Evolutionary conservation across 1,284 basidiomycete genomes (phyloP).

Genomic region (Ceratobasidium sp.): DNA sequence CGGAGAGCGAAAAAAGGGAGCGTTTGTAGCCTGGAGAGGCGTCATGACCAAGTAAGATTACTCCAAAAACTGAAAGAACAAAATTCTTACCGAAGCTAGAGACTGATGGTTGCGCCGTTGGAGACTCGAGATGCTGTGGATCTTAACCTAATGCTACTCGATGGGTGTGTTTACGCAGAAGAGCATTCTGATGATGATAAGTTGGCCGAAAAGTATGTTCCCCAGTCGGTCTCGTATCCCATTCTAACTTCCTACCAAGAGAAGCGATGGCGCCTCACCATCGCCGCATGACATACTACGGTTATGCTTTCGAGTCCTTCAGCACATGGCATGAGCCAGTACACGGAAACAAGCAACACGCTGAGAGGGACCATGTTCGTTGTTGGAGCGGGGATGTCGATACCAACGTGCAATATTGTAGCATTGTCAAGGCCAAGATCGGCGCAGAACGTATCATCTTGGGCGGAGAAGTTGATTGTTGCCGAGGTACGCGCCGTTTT

Average conservation of each 20-base stretch:
- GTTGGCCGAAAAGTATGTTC: conserved; percentile 71
- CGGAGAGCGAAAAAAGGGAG: conserved; percentile 56
- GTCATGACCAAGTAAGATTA: conserved; percentile 87
- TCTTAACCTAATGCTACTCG: conserved; percentile 84
- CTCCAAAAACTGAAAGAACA: conserved; percentile 39
- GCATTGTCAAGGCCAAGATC: conserved; percentile 90
- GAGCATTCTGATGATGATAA: conserved; percentile 74
- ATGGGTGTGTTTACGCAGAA: conserved; percentile 86
- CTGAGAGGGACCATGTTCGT: conserved; percentile 57
- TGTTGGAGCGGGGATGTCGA: conserved; percentile 91
- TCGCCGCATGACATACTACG: conserved; percentile 74
- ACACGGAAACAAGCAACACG: conserved; percentile 52
- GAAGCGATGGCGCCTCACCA: conserved; percentile 72
- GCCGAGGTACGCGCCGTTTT: conserved; percentile 69
- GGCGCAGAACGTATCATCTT: conserved; percentile 84
- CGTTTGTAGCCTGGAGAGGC: conserved; percentile 87
- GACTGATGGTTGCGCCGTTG: conserved; percentile 82
- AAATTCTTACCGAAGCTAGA: conserved; percentile 54
- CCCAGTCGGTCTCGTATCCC: conserved; percentile 40
- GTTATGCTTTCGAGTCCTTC: conserved; percentile 90
- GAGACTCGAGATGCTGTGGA: conserved; percentile 86
- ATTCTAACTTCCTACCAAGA: conserved; percentile 57
- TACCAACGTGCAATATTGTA: conserved; percentile 97
- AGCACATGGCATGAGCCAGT: conserved; percentile 68
- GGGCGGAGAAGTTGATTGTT: conserved; percentile 96